These are phyloP conservation scores for Filobasidium uniguttulatum DNA, from an alignment of 1,284 basidiomycete genomes.

Conservation along the genomic window DNA sequence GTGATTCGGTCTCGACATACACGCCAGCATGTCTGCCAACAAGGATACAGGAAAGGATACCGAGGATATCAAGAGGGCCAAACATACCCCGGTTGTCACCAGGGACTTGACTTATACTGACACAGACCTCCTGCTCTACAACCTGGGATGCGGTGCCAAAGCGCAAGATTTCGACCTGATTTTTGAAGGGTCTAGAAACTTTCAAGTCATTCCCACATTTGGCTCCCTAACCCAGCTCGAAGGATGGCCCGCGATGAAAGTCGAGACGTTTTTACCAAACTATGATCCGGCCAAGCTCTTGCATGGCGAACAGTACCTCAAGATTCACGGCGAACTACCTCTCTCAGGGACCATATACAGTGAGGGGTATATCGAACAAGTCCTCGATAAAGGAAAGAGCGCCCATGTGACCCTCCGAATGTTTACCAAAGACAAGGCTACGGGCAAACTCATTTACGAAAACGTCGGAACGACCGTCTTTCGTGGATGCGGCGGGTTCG, in stretches of 20 bases:
- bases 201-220: constrained; percentile 96
- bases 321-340: constrained; percentile 76
- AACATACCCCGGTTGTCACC: constrained; percentile 47
- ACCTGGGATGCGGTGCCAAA: constrained; percentile 88
- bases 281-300: constrained; percentile 31
- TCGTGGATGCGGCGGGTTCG: constrained; percentile 87
- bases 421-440: constrained; percentile 62
- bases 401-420: constrained; percentile 69
- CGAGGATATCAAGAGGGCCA: constrained; percentile 66
- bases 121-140: constrained; percentile 88
- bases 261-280: too few relatives aligned
- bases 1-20: too few relatives aligned
- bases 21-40: too few relatives aligned
- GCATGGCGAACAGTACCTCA: constrained; percentile 91
- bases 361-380: constrained; percentile 44
- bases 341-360: constrained; percentile 69
- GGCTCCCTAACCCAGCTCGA: constrained; percentile 42
- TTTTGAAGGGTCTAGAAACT: constrained; percentile 78
- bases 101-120: constrained; percentile 64
- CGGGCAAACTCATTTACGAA: constrained; percentile 75
- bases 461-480: constrained; percentile 87
- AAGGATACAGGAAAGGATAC: constrained; percentile 54
- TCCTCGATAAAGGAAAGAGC: constrained; percentile 43
- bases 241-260: too few relatives aligned
- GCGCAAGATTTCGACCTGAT: constrained; percentile 84